phyloP scores from a whole-genome alignment of 169 alveolate genomes.

The Plasmodium relictum region DNA sequence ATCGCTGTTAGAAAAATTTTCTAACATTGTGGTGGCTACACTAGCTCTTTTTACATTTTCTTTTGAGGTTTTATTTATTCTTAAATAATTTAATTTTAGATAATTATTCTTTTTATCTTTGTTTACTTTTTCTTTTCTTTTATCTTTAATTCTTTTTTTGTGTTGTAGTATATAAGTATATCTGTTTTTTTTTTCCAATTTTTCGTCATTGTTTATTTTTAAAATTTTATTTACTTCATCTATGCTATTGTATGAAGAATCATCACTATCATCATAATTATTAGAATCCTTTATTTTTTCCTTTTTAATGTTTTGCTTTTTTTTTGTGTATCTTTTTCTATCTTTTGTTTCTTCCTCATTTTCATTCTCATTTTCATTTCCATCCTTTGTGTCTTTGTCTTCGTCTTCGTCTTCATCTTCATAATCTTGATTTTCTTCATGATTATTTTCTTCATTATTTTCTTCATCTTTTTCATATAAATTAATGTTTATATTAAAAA shows the following conservation, averaged over 20 bases:
- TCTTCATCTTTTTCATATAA: conserved; percentile 11
- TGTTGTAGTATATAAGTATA: conserved; percentile 44
- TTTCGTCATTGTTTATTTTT: conserved; percentile 14
- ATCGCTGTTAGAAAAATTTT: conserved; percentile 38
- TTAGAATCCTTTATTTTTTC: not conserved
- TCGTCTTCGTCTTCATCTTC: conserved; percentile 1
- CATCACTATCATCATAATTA: not conserved
- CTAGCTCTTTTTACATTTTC: conserved; percentile 71
- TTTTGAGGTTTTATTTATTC: conserved; percentile 29
- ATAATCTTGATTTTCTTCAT: not conserved
- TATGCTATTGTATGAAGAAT: conserved; percentile 8
- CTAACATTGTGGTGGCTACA: conserved; percentile 39
- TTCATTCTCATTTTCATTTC: not conserved
- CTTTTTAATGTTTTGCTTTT: not conserved
- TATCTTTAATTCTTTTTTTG: conserved; percentile 43
- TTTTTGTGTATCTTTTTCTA: no score
- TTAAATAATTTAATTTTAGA: conserved; percentile 25
- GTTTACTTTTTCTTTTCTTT: conserved; percentile 11
- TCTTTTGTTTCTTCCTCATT: not conserved
- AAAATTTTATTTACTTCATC: conserved; percentile 52
- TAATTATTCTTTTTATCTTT: conserved; percentile 14
- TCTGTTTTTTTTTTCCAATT: conserved; percentile 37
- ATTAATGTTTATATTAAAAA: conserved; percentile 26
- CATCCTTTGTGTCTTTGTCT: not conserved
- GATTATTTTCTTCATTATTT: conserved; percentile 8